A percentile compares a stretch with the other conserved stretches of the same genome.
phyloP scores from a whole-genome alignment of 1,284 basidiomycete species.

The Uromyces viciae-fabae region DNA sequence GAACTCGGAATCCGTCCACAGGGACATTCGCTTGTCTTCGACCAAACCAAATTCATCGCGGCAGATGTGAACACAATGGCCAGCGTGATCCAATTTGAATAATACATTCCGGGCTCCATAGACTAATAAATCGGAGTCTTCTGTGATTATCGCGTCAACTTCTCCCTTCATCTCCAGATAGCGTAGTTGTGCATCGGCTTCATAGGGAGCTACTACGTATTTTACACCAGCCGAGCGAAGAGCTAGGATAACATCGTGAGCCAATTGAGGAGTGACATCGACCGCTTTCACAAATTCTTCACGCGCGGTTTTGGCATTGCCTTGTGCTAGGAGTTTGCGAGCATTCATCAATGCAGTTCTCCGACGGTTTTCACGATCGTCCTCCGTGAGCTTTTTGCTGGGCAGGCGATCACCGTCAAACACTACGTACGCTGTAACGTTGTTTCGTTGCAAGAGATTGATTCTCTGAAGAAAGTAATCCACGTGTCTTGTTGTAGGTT shows the following conservation, averaged over 20 bases:
- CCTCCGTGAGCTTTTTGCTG: constrained; percentile 85
- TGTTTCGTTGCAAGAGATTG: constrained; percentile 75
- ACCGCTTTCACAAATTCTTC: constrained; percentile 86
- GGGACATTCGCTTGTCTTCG: constrained; percentile 70
- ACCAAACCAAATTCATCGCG: constrained; percentile 71
- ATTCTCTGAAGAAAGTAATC: constrained; percentile 92
- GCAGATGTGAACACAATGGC: constrained; percentile 74
- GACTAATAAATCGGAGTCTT: constrained; percentile 96
- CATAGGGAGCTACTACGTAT: constrained; percentile 95
- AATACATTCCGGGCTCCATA: constrained; percentile 77
- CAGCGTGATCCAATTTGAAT: constrained; percentile 79
- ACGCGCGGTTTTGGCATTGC: constrained; percentile 72
- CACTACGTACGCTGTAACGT: constrained; percentile 83
- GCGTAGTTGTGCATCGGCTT: constrained; percentile 95
- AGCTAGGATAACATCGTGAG: constrained; percentile 90
- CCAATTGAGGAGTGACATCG: constrained; percentile 96
- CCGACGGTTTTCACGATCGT: neutral
- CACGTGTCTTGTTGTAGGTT: constrained; percentile 68
- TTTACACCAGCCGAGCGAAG: constrained; percentile 71
- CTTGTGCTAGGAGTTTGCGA: constrained; percentile 69
- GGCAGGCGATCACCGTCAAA: constrained; percentile 95
- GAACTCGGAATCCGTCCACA: constrained; percentile 86
- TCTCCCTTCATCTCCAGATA: constrained; percentile 78
- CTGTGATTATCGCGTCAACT: constrained; percentile 90
- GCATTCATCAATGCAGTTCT: constrained; percentile 61